A percentile compares a stretch with the other conserved stretches of the same genome.
Evolutionary conservation across 23 red algal species (phyloP).

Genomic region (Gracilaria domingensis): DNA sequence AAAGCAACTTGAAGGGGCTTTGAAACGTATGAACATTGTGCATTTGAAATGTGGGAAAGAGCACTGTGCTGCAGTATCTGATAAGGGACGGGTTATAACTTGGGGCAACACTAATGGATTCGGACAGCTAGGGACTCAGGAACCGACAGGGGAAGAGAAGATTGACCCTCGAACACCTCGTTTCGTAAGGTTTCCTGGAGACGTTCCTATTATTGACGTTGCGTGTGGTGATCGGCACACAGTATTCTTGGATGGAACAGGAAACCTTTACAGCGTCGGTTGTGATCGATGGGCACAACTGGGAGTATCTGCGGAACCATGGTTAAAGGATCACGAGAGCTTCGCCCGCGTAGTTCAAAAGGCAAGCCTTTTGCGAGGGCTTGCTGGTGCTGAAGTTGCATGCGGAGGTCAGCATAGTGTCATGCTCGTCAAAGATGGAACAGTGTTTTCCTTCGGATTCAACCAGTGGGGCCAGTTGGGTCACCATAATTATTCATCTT

Average conservation of each 20-base stretch:
- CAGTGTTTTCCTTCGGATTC: conserved; percentile 72
- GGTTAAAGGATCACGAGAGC: conserved; percentile 25
- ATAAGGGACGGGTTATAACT: conserved; percentile 21
- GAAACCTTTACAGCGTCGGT: conserved; percentile 32
- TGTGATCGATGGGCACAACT: conserved; percentile 63
- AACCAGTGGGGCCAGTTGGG: conserved; percentile 81
- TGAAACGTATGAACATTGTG: background rate
- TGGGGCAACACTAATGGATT: conserved; percentile 48
- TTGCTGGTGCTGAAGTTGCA: conserved; percentile 57
- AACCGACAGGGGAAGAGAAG: background rate
- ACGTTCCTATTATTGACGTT: conserved; percentile 9
- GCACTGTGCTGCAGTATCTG: conserved; percentile 58
- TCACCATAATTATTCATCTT: conserved; percentile 75
- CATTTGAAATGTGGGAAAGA: conserved; percentile 35
- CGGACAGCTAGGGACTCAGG: conserved; percentile 39
- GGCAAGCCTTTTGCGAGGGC: conserved; percentile 37
- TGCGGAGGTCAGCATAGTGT: conserved; percentile 65
- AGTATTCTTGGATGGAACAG: conserved; percentile 43
- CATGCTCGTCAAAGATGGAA: conserved; percentile 74
- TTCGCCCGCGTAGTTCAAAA: conserved; percentile 16
- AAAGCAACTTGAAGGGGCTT: conserved; percentile 22
- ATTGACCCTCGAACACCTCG: conserved; percentile 12
- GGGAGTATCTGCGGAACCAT: conserved; percentile 62
- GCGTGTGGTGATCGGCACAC: conserved; percentile 63
- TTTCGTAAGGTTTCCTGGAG: conserved; percentile 16